Base-by-base conservation (phyloP, 2,329 filamentous ascomycete genomes). In the Trichoderma citrinoviride region DNA sequence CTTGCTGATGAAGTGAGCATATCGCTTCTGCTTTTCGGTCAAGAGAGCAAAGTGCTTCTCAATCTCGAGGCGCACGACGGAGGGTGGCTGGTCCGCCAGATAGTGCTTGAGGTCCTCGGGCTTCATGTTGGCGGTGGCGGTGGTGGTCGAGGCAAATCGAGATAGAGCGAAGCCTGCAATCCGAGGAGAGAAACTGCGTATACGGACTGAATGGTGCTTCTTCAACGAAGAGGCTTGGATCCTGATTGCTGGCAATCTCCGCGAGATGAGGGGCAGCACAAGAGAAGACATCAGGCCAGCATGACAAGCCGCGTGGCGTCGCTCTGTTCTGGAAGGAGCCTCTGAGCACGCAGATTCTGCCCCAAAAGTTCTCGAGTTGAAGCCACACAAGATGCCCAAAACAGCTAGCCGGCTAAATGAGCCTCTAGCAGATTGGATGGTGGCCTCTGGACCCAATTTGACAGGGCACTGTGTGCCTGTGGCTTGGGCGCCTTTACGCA, bases 1-100 rank as follows among this genome's bases (percentile, higher is more conserved):
- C 90, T 85, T 87, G 85, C 89, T 92, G 75, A 96, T 91, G 74
- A 89, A 93, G 79, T 97, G 93, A 68, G 93, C 91, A 82, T 97
- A 97, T 74, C 90, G 88, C 81, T 94, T 93, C 80, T 96, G 87
- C 75, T 90, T 82, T 72, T 91, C 86, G 61, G 80, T 84, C 67
- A 95, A 78, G 41, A 88, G 87, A 63, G 94, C 90, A 72, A 98
- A 99, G 79, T 98, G 94, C 75, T 92, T 91, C 79, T 92, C 92
- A 76, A 98, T 95, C 76, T 92, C 89, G 56, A 99, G 86, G 54
- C 89, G 87, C 66, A 97, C 94, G 64, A 97, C 87, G 55, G 89
- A 90, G 1, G 95, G 95, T 52, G 95, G 95, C 68, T 90, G 89
- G 78, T 99, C 95, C 53, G 95, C 93, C 67, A 96, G 85, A 77